phyloP scores from a whole-genome alignment of 2,329 filamentous ascomycete genomes.

The Calcarisporium arbuscula region DNA sequence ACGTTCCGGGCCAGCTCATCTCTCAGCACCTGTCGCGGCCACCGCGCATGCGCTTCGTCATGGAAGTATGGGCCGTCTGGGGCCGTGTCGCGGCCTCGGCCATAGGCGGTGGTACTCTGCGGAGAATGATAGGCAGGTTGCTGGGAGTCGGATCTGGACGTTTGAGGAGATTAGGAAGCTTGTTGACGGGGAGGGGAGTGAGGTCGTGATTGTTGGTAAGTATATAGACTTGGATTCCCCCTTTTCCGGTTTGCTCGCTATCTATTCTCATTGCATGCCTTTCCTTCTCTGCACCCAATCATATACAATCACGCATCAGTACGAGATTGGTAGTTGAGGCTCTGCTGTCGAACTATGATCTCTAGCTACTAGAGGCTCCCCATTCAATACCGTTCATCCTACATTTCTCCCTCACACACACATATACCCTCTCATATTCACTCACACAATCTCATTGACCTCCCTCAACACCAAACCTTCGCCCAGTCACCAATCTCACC shows the following conservation, averaged over 20 bases:
- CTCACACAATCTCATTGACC: no score
- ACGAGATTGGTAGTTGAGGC: not conserved
- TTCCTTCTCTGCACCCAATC: not conserved
- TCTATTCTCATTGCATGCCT: not conserved
- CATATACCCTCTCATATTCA: no score
- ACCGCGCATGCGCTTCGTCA: no score
- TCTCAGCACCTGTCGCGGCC: no score
- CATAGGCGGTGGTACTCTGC: constrained; percentile 20
- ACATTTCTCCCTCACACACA: no score
- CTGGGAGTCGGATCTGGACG: constrained; percentile 32
- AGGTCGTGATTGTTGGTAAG: constrained; percentile 41
- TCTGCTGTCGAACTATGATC: no score
- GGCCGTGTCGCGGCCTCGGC: not conserved
- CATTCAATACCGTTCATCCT: no score
- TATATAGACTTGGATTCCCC: not conserved
- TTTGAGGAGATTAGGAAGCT: constrained; percentile 28
- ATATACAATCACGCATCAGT: not conserved
- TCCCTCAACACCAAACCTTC: no score
- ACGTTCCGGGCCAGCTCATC: no score
- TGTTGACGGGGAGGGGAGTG: constrained; percentile 3
- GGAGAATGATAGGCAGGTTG: constrained; percentile 5
- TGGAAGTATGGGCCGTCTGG: no score
- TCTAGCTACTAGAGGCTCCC: no score
- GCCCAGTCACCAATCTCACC: not conserved
- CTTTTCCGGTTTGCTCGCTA: not conserved